A percentile compares a stretch with the other conserved stretches of the same genome.
These are phyloP conservation scores for Ocimum tenuiflorum DNA, from an alignment of 257 asterid species.

Conservation along the genomic window DNA sequence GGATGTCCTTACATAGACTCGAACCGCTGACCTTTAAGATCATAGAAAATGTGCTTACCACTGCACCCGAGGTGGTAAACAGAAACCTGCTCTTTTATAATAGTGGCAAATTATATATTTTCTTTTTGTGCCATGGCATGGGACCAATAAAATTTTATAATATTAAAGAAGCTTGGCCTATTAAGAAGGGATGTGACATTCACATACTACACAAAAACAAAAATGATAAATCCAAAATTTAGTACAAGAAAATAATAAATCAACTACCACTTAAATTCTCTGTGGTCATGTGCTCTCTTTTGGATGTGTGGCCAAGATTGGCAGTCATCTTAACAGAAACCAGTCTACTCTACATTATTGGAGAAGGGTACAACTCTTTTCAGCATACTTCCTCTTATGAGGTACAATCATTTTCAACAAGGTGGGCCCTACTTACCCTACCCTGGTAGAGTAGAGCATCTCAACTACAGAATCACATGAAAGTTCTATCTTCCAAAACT, in stretches of 20 bases:
- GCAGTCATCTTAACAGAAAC: conserved; percentile 10
- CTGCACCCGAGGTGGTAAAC: no score
- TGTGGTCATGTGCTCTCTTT: conserved; percentile 24
- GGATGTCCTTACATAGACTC: no score
- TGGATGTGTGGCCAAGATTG: conserved; percentile 18
- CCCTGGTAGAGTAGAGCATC: no score
- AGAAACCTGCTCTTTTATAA: no score
- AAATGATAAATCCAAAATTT: neutral
- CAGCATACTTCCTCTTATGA: neutral
- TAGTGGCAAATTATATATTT: no score
- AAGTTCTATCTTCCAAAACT: neutral
- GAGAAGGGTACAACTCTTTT: conserved; percentile 12
- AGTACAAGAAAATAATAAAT: conserved; percentile 7
- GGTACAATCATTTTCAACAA: conserved; percentile 12
- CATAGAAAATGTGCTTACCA: no score
- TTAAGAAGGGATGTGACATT: neutral
- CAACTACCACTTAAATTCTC: conserved; percentile 20
- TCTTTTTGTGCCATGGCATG: no score
- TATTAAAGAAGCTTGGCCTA: conserved; percentile 5
- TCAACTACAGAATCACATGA: neutral
- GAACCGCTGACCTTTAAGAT: no score
- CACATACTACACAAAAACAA: conserved; percentile 6
- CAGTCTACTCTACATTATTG: conserved; percentile 6
- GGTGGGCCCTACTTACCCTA: conserved; percentile 5
- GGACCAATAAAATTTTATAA: no score